Evolutionary conservation across 441 rosid species (phyloP).

Genomic region (Geranium incanum): DNA sequence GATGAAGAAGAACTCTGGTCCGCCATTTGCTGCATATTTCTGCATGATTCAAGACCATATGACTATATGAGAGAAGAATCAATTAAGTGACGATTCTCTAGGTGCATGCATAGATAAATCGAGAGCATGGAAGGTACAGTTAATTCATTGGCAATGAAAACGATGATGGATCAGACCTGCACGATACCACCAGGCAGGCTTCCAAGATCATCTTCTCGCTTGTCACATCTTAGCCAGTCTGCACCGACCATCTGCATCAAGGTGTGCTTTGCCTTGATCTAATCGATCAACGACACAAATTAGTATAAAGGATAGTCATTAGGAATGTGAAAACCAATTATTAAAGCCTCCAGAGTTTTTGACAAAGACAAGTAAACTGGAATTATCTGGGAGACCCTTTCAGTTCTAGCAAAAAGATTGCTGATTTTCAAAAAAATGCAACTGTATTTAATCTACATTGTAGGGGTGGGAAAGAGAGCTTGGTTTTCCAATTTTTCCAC

Average conservation of each 20-base stretch:
- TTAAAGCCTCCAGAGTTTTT: too few species aligned
- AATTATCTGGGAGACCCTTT: too few species aligned
- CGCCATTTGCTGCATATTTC: constrained; percentile 43
- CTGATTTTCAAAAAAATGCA: too few species aligned
- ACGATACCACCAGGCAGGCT: constrained; percentile 60
- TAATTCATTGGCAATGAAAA: neutral
- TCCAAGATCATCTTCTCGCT: constrained; percentile 66
- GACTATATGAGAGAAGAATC: neutral
- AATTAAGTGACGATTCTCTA: neutral
- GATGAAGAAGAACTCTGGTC: constrained; percentile 73
- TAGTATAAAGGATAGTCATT: neutral
- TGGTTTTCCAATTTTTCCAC: neutral
- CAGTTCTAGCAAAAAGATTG: too few species aligned
- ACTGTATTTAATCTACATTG: too few species aligned
- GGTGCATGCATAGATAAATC: neutral
- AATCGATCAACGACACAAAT: constrained; percentile 10
- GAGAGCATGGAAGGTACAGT: neutral
- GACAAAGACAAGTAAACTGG: too few species aligned
- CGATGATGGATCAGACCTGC: constrained; percentile 36
- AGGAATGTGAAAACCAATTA: neutral
- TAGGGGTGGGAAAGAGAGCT: neutral
- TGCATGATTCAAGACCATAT: constrained; percentile 20
- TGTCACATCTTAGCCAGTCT: constrained; percentile 75
- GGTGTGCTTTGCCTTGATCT: constrained; percentile 65
- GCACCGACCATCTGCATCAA: constrained; percentile 86